Base-by-base conservation (phyloP, 768 basidiomycete species). In the Boletellus sp. region DNA sequence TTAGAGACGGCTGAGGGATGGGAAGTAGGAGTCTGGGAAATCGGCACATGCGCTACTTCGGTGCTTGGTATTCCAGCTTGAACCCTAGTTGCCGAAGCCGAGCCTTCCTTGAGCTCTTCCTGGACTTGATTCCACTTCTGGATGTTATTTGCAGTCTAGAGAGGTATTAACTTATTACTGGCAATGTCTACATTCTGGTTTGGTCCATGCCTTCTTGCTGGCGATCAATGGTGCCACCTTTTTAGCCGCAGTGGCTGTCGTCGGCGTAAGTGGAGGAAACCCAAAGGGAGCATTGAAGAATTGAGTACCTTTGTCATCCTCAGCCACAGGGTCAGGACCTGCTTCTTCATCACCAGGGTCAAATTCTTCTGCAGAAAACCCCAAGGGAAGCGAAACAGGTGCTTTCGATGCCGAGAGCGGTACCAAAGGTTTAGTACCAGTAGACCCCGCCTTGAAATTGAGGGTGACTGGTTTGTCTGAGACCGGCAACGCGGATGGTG, bases 61-160 rank as follows among this genome's bases (percentile, higher is more conserved):
- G 52, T 33, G 36, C 9, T 50, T 28, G 62, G 16, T 4, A 47
- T 16, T 15, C 22, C 55, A 37, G 33, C 37, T 34, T 47, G 55
- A 23, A 54, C 48, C 41, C 46, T 65, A 35, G 65, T 50, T 35
- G 50, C 62, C 43, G 62, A 39, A 52, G 60, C 63, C 28, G 71
- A 49, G 37, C 74, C 68, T 52, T 80, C 75, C 32, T 78, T 80
- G 43, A 96, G 77, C 61, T 93, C 94, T 69, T 86, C 87, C 69
- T 95, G 91, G 10, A 94, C 90, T 72, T 86, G 87, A 65, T 94
- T 98, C 96, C 95, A 99, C 66, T 98, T 97, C 61, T 79, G 85
- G 64, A 99, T 97, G 61, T 94, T 93, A 66, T 80, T 88, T 42
- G 80, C 88, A 39, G 84, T 89, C 91, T 96, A 64, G 36, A 45